Conservation (phyloP, 257 asterid species). For the Solanum piurae region DNA sequence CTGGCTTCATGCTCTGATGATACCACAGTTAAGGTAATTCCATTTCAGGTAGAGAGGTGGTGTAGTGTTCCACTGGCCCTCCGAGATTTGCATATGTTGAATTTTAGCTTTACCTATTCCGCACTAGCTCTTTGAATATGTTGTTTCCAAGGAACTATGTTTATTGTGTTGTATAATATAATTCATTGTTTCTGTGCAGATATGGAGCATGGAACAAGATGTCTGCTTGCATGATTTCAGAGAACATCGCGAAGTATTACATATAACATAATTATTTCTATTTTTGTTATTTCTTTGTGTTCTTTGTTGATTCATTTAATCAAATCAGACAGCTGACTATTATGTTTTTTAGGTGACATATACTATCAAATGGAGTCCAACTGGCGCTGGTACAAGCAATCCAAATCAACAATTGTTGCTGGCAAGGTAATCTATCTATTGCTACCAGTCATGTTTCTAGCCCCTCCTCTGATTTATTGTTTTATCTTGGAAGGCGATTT, state of each 20-base stretch:
- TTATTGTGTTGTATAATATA: background rate
- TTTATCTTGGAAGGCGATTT: too few relatives aligned
- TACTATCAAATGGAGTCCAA: background rate
- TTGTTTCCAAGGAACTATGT: background rate
- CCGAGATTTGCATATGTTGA: background rate
- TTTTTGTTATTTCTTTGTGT: background rate
- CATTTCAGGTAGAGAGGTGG: background rate
- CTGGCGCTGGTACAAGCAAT: background rate
- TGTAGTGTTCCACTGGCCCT: background rate
- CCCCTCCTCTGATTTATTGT: too few relatives aligned
- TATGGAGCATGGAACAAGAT: background rate
- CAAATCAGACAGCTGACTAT: background rate
- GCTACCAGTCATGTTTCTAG: too few relatives aligned
- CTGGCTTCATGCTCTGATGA: constrained; percentile 98
- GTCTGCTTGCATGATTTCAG: background rate
- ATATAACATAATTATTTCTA: too few relatives aligned
- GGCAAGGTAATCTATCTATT: background rate
- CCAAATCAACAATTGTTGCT: background rate
- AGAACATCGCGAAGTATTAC: background rate
- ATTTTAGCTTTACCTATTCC: background rate
- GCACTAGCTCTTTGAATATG: background rate
- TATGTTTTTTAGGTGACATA: background rate
- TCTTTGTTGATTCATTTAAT: background rate
- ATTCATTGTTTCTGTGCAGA: background rate
- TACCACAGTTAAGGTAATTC: constrained; percentile 56